Evolutionary conservation across 148 eudicot genomes (phyloP).

Genomic region (Hydrangea macrophylla): DNA sequence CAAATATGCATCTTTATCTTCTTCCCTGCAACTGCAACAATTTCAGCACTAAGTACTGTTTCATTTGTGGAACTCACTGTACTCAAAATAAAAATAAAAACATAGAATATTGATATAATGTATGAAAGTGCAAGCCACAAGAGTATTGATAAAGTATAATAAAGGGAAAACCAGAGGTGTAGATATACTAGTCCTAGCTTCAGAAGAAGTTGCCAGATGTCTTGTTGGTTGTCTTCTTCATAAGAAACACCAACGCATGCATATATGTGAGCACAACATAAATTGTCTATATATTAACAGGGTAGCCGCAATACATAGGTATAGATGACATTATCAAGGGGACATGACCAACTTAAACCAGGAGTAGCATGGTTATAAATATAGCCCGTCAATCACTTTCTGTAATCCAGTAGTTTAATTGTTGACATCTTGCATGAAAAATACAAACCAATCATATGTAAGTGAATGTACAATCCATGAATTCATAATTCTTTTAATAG

Average conservation of each 20-base stretch:
- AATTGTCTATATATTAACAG: not conserved
- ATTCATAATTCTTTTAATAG: too few species aligned
- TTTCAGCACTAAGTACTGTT: constrained; percentile 3
- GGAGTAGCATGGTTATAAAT: too few species aligned
- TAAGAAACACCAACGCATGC: not conserved
- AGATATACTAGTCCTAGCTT: not conserved
- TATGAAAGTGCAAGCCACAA: not conserved
- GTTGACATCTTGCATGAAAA: too few species aligned
- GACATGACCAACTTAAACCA: too few species aligned
- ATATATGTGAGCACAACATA: not conserved
- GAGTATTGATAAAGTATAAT: not conserved
- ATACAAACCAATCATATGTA: too few species aligned
- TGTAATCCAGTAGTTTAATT: too few species aligned
- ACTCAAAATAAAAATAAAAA: not conserved
- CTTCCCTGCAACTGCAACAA: constrained; percentile 78
- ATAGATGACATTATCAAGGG: too few species aligned
- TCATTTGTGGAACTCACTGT: not conserved
- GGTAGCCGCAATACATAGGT: not conserved
- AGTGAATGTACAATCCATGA: too few species aligned
- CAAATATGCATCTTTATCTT: constrained; percentile 91
- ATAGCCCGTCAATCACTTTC: too few species aligned
- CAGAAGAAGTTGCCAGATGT: not conserved
- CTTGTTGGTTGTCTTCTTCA: not conserved
- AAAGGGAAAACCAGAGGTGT: not conserved
- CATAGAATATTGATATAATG: not conserved